A percentile compares a stretch with the other conserved stretches of the same genome.
Conservation (phyloP, 257 asterid genomes). For the Solanum lycopersicoides region DNA sequence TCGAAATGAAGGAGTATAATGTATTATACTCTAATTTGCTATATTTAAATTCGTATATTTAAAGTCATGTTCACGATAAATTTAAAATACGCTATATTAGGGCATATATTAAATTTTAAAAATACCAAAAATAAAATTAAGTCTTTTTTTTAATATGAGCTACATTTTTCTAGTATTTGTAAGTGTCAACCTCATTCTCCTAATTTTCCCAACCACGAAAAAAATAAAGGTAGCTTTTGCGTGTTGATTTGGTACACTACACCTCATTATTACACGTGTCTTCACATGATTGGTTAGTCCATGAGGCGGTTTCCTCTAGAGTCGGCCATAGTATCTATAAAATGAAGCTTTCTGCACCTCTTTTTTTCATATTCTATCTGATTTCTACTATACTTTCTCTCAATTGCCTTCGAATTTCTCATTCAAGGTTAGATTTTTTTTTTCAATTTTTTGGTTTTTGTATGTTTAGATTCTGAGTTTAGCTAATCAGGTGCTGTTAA, state of each 20-base stretch:
- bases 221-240: not conserved
- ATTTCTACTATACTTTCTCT: not conserved
- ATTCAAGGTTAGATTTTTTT: not conserved
- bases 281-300: not conserved
- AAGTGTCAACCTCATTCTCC: not conserved
- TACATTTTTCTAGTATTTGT: not conserved
- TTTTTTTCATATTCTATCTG: not conserved
- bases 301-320: not conserved
- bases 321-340: not conserved
- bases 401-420: not conserved
- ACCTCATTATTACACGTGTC: not conserved
- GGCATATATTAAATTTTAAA: too few species aligned
- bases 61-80: too few species aligned
- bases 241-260: not conserved
- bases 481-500: not conserved
- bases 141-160: not conserved
- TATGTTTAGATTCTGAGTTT: fast-evolving
- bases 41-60: too few species aligned
- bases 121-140: not conserved
- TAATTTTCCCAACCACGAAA: not conserved
- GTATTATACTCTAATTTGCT: too few species aligned
- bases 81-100: too few species aligned
- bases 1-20: too few species aligned
- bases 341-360: not conserved
- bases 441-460: not conserved